Evolutionary conservation across 305 asterid species (phyloP).

Genomic region (Withania somnifera): DNA sequence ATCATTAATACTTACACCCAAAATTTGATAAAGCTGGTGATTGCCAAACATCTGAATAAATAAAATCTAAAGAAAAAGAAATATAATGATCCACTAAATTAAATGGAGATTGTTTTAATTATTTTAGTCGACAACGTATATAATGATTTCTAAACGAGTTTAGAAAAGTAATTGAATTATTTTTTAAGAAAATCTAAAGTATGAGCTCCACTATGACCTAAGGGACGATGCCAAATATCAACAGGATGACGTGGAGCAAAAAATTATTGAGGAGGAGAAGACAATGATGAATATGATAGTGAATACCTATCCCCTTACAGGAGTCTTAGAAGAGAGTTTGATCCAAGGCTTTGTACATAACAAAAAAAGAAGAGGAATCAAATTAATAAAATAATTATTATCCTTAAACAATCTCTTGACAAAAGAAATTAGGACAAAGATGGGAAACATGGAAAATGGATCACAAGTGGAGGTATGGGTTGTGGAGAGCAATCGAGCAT

Average conservation of each 20-base stretch:
- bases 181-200: neutral
- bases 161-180: neutral
- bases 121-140: neutral
- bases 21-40: too few relatives aligned
- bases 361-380: neutral
- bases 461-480: neutral
- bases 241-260: neutral
- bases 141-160: neutral
- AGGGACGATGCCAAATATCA: neutral
- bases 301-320: neutral
- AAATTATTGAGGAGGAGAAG: neutral
- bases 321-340: neutral
- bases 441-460: neutral
- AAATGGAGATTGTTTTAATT: neutral
- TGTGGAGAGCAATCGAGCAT: neutral
- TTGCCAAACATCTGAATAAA: too few relatives aligned
- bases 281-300: neutral
- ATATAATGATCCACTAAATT: too few relatives aligned
- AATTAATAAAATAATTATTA: neutral
- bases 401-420: neutral
- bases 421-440: neutral
- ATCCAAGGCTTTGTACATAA: neutral
- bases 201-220: neutral
- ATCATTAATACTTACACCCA: too few relatives aligned
- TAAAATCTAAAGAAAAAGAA: too few relatives aligned